Conservation (phyloP, 345 rosid species). For the Streptanthus diversifolius region DNA sequence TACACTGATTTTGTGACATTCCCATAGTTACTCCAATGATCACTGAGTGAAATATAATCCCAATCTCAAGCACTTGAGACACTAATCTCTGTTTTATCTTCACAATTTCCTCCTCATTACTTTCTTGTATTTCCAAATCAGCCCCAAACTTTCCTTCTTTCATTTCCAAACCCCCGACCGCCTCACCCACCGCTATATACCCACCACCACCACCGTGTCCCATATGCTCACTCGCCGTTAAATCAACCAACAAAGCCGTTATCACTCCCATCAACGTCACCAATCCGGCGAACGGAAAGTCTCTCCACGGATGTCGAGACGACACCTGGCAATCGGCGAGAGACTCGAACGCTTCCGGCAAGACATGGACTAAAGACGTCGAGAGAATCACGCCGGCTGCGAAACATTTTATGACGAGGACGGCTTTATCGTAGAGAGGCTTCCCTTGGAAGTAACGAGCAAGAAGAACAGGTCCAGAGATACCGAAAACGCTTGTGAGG, state of each 20-base stretch:
- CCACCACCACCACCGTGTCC: slow-evolving; percentile 47
- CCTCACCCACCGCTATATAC: slow-evolving; percentile 44
- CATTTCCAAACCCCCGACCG: slow-evolving; percentile 33
- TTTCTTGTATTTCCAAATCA: slow-evolving; percentile 38
- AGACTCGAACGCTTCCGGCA: slow-evolving; percentile 77
- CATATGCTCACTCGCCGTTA: slow-evolving; percentile 81
- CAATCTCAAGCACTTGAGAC: slow-evolving; percentile 89
- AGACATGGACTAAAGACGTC: slow-evolving; percentile 88
- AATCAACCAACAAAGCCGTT: slow-evolving; percentile 67
- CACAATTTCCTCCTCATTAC: slow-evolving; percentile 41
- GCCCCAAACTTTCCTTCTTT: slow-evolving; percentile 33
- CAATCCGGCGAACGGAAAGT: slow-evolving; percentile 85
- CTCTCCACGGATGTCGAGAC: slow-evolving; percentile 74
- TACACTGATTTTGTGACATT: slow-evolving; percentile 92
- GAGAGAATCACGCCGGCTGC: slow-evolving; percentile 97
- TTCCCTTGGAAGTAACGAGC: slow-evolving; percentile 78
- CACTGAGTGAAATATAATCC: slow-evolving; percentile 91
- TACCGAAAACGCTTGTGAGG: slow-evolving; percentile 67
- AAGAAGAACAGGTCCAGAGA: slow-evolving; percentile 61
- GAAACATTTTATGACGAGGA: slow-evolving; percentile 75
- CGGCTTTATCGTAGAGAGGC: slow-evolving; percentile 69
- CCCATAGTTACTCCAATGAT: slow-evolving; percentile 96
- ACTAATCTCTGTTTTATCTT: slow-evolving; percentile 79
- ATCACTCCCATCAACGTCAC: slow-evolving; percentile 67
- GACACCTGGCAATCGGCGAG: slow-evolving; percentile 76